Conservation (phyloP, 352 stramenopile genomes). For the Hyphochytrium catenoides region DNA sequence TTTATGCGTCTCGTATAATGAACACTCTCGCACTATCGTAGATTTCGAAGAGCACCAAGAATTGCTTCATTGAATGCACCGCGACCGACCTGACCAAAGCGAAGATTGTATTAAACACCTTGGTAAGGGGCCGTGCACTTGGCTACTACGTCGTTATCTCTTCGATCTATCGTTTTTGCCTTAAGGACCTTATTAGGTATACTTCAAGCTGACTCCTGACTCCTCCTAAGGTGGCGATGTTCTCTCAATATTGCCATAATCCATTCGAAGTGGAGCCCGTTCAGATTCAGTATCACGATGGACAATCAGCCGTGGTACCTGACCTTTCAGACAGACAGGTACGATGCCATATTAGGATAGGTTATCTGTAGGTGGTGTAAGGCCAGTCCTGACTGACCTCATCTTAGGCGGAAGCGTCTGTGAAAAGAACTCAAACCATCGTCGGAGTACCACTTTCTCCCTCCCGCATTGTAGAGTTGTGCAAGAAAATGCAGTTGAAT, state of each 20-base stretch:
- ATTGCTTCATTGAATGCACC: conserved; percentile 99
- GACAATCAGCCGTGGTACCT: conserved; percentile 61
- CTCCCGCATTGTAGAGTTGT: conserved; percentile 81
- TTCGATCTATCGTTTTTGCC: no score
- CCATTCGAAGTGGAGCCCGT: conserved; percentile 93
- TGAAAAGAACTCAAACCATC: no score
- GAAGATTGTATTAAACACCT: conserved; percentile 97
- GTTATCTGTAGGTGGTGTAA: no score
- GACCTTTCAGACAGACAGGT: conserved; percentile 68
- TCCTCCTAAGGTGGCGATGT: no score
- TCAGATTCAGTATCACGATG: conserved; percentile 78
- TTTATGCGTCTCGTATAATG: neutral
- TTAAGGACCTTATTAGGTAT: no score
- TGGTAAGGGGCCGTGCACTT: no score
- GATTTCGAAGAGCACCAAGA: conserved; percentile 89
- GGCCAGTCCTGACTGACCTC: no score
- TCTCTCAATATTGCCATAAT: conserved; percentile 89
- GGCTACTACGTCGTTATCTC: no score
- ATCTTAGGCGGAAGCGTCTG: no score
- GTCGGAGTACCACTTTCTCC: no score
- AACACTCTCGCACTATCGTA: no score
- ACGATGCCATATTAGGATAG: neutral
- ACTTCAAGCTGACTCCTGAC: no score
- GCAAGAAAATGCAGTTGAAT: conserved; percentile 98
- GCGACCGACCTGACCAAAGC: conserved; percentile 98